phyloP scores from a whole-genome alignment of 1,139 yeast species.

The Candida dubliniensis region DNA sequence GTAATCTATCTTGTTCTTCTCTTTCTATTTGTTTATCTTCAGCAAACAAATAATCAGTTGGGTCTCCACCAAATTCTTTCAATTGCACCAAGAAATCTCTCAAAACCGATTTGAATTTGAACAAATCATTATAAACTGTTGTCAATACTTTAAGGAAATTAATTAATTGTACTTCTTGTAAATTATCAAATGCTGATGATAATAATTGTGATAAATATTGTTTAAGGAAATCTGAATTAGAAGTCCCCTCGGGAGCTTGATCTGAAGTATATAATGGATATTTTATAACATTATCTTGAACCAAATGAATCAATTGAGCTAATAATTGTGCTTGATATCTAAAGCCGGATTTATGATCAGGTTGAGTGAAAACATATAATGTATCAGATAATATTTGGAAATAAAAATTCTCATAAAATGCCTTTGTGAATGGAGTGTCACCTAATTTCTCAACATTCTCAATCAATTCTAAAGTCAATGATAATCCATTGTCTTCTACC shows the following conservation, averaged over 20 bases:
- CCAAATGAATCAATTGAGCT: slow-evolving; percentile 80
- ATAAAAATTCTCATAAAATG: slow-evolving; percentile 85
- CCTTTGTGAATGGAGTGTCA: slow-evolving; percentile 75
- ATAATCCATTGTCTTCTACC: slow-evolving; percentile 87
- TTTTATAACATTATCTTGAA: slow-evolving; percentile 70
- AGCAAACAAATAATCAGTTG: slow-evolving; percentile 89
- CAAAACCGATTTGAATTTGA: slow-evolving; percentile 77
- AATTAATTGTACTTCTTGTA: slow-evolving; percentile 78
- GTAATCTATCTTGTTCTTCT: slow-evolving; percentile 64
- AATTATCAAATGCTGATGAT: slow-evolving; percentile 84
- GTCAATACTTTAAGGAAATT: slow-evolving; percentile 79
- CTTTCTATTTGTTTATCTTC: slow-evolving; percentile 87
- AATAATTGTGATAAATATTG: slow-evolving; percentile 83
- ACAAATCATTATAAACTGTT: slow-evolving; percentile 68
- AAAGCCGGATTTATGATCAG: slow-evolving; percentile 97
- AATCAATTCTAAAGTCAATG: slow-evolving; percentile 76
- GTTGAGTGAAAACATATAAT: slow-evolving; percentile 89
- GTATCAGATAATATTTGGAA: slow-evolving; percentile 90
- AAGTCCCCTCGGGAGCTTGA: slow-evolving; percentile 80
- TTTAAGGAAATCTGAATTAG: slow-evolving; percentile 75
- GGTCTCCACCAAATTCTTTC: slow-evolving; percentile 92
- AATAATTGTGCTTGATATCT: slow-evolving; percentile 82
- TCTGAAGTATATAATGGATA: slow-evolving; percentile 74
- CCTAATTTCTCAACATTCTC: slow-evolving; percentile 84
- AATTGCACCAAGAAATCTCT: slow-evolving; percentile 97